These are phyloP conservation scores for Coffea humblotiana DNA, from an alignment of 305 asterid species.

Conservation along the genomic window DNA sequence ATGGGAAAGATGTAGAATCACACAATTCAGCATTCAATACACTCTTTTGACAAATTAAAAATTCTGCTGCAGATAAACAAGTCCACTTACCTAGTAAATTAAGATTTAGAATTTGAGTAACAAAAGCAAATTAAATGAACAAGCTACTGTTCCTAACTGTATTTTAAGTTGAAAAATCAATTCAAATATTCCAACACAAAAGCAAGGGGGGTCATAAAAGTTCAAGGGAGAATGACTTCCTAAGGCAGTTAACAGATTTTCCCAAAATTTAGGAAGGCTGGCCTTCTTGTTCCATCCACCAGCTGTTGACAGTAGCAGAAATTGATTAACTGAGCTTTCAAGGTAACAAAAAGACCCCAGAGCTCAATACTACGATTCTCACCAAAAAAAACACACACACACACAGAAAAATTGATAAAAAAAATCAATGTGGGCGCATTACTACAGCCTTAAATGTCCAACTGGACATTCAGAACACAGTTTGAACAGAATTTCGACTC, in stretches of 20 bases:
- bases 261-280: background rate
- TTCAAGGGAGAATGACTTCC: background rate
- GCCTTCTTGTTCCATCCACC: background rate
- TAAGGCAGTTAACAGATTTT: background rate
- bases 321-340: background rate
- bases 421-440: background rate
- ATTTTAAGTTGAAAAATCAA: background rate
- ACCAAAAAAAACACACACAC: background rate
- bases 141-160: background rate
- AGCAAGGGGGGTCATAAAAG: too few relatives aligned
- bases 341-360: background rate
- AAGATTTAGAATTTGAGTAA: background rate
- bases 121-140: background rate
- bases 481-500: background rate
- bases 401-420: too few relatives aligned
- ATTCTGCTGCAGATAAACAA: background rate
- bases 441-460: background rate
- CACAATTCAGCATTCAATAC: background rate
- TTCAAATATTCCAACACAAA: background rate
- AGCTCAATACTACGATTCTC: background rate
- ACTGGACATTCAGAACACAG: background rate
- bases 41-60: background rate
- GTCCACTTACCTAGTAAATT: background rate
- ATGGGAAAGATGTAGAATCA: background rate
- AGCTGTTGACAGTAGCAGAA: background rate